Percentiles rank a stretch among this genome's conserved stretches.
phyloP scores from a whole-genome alignment of 179 eudicot genomes.

The Silene coronaria region DNA sequence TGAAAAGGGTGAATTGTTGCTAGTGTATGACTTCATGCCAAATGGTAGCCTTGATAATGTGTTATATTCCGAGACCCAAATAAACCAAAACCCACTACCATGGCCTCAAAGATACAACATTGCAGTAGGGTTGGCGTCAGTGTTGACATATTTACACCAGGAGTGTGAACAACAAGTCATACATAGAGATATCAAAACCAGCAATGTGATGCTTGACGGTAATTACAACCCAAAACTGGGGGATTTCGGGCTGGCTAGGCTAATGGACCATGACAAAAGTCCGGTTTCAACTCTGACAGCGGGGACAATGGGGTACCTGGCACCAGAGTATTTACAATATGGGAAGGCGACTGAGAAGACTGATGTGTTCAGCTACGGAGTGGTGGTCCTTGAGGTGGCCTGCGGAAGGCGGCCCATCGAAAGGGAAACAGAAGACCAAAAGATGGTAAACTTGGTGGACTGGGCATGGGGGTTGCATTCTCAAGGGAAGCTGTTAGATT shows the following conservation, averaged over 20 bases:
- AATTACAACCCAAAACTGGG: slow-evolving; percentile 64
- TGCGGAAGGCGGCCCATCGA: slow-evolving; percentile 85
- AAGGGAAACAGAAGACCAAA: slow-evolving; percentile 38
- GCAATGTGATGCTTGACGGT: slow-evolving; percentile 71
- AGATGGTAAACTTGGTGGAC: slow-evolving; percentile 70
- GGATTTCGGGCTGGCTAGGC: slow-evolving; percentile 82
- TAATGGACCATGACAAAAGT: slow-evolving; percentile 75
- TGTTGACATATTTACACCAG: slow-evolving; percentile 66
- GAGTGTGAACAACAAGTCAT: slow-evolving; percentile 91
- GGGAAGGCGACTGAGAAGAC: slow-evolving; percentile 91
- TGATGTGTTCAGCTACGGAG: slow-evolving; percentile 85
- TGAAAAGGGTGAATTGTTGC: slow-evolving; percentile 71
- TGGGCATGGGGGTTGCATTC: slow-evolving; percentile 76
- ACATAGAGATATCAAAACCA: slow-evolving; percentile 79
- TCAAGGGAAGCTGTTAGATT: slow-evolving; percentile 51
- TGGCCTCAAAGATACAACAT: slow-evolving; percentile 67
- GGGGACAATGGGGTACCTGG: slow-evolving; percentile 89
- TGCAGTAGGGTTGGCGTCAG: slow-evolving; percentile 82
- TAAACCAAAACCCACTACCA: slow-evolving; percentile 32
- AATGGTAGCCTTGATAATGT: slow-evolving; percentile 71
- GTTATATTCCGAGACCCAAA: slow-evolving; percentile 40
- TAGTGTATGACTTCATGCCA: slow-evolving; percentile 86
- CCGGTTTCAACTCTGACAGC: slow-evolving; percentile 84
- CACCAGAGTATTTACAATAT: slow-evolving; percentile 84
- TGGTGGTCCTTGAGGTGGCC: slow-evolving; percentile 82